A percentile compares a stretch with the other conserved stretches of the same genome.
Conservation (phyloP, 1,139 yeast species). For the Zygotorulaspora mrakii region DNA sequence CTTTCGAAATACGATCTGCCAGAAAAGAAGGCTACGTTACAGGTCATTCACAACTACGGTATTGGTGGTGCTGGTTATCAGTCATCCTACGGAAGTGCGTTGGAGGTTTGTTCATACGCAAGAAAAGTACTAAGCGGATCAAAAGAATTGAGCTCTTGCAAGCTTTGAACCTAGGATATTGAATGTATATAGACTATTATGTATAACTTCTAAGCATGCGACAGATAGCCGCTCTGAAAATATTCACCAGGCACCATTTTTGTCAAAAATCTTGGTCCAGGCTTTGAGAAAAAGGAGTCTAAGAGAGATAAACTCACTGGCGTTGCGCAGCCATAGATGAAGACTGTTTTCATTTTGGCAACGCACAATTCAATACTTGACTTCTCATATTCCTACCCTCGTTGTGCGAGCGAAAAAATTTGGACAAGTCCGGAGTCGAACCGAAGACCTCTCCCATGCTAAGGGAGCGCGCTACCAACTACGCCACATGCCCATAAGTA, state of each 20-base stretch:
- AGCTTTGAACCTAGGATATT: conserved; percentile 3
- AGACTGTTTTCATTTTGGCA: too few relatives aligned
- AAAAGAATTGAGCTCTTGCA: conserved; percentile 4
- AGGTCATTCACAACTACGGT: conserved; percentile 62
- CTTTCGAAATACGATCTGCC: conserved; percentile 22
- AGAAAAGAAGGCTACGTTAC: conserved; percentile 34
- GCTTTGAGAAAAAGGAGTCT: too few relatives aligned
- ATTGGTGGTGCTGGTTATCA: conserved; percentile 74
- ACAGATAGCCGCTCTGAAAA: too few relatives aligned
- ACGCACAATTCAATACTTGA: too few relatives aligned
- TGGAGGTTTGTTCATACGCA: conserved; percentile 39
- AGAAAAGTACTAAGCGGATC: conserved; percentile 13
- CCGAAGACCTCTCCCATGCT: conserved; percentile 86
- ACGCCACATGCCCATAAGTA: conserved; percentile 70
- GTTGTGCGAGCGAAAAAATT: too few relatives aligned
- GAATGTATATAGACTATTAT: too few relatives aligned
- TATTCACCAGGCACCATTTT: too few relatives aligned
- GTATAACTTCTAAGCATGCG: too few relatives aligned
- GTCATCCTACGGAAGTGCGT: conserved; percentile 60
- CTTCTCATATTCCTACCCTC: too few relatives aligned
- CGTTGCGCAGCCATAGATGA: too few relatives aligned
- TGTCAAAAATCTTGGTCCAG: too few relatives aligned
- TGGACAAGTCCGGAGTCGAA: conserved; percentile 87
- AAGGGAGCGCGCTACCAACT: conserved; percentile 88
- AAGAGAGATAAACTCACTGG: too few relatives aligned